These are phyloP conservation scores for Handroanthus guayacan DNA, from an alignment of 257 asterid species.

Conservation along the genomic window DNA sequence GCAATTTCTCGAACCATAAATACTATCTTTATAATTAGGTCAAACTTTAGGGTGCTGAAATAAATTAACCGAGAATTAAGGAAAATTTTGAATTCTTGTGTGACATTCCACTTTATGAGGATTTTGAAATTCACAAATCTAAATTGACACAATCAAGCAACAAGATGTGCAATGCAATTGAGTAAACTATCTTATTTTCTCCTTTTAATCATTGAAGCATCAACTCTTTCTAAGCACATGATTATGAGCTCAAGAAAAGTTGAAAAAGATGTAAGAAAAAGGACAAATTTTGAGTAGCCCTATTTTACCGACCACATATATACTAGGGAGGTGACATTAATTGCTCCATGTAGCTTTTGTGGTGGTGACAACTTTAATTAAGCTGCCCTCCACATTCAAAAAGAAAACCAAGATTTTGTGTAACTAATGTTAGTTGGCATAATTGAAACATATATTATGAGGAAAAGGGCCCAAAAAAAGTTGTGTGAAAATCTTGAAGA, in stretches of 20 bases:
- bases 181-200: conserved; percentile 4
- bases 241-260: conserved; percentile 3
- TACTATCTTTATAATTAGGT: too few species aligned
- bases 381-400: conserved; percentile 20
- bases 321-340: conserved; percentile 5
- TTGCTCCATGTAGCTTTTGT: conserved; percentile 6
- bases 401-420: conserved; percentile 4
- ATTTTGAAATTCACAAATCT: background rate
- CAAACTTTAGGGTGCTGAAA: too few species aligned
- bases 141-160: background rate
- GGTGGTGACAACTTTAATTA: conserved; percentile 36
- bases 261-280: conserved; percentile 6
- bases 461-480: too few species aligned
- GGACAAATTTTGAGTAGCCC: conserved; percentile 29
- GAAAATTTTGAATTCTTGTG: background rate
- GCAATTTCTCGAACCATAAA: too few species aligned
- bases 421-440: conserved; percentile 24
- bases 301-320: conserved; percentile 27
- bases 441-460: conserved; percentile 10
- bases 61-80: too few species aligned
- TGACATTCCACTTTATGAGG: background rate
- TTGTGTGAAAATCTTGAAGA: background rate
- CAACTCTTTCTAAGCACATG: conserved; percentile 9
- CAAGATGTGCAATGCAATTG: background rate
- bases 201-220: background rate